Base-by-base conservation (phyloP, 352 stramenopile genomes). In the Phytopythium boreale region DNA sequence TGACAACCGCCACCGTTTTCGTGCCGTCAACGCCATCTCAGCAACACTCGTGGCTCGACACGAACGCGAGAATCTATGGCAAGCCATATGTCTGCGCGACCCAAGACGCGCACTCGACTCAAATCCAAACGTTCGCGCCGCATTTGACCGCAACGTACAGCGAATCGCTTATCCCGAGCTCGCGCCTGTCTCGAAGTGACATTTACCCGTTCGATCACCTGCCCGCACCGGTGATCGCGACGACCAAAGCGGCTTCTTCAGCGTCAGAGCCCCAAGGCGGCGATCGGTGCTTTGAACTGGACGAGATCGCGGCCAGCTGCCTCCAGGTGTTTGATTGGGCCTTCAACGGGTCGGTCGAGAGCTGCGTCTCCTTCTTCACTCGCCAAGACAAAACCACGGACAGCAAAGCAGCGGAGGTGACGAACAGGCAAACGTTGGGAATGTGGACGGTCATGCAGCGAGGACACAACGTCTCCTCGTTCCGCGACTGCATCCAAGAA, bases 171-270 rank as follows among this genome's bases (percentile, higher is more conserved):
- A 57, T 69, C 24, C 41, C 62, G 24, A 15, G 24, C 12, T 50
- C 63, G n/a, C 64, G 58, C 36, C 22, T 43, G 61, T 51, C 20
- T 17, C n/a, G 24, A 59, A 17, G 6, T 34, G 58, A 49, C 22
- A 46, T 69, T 26, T 69, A 59, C 41, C 52, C 64, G 20, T 60
- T 77, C 41, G 70, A 74, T 49, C 57, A 71, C 46, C 44, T 71
- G 2, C 66, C 70, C 12, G 17, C n/a, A 19, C 49, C 49, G 5
- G 24, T 56, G 56, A 17, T 55, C 24, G 19, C 34, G 19, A 58
- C 44, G 14, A 17, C 31, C 59, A 19, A 14, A 12, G 12, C 27
- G 31, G 4, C 14, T 39, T 20, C 11, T 51, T 24, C 26, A 24
- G 19, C 12, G n/a, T 59, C 19, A 8, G 29, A 47, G 1, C 43